Conservation (phyloP, 352 stramenopile genomes). For the Pythium monospermum region DNA sequence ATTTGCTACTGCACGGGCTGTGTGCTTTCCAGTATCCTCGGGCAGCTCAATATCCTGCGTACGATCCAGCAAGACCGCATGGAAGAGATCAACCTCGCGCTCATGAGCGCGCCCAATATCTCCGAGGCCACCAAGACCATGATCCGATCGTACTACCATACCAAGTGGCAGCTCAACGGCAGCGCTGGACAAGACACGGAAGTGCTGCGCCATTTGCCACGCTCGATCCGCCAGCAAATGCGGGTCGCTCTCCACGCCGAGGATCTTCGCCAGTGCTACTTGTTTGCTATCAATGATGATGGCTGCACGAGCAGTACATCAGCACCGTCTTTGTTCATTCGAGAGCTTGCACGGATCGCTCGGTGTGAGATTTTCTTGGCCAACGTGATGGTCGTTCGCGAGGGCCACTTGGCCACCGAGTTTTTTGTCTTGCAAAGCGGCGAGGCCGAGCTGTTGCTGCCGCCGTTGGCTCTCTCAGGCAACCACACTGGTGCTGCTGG, state of each 20-base stretch:
- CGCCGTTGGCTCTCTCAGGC: too few relatives aligned
- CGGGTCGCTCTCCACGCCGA: constrained; percentile 31
- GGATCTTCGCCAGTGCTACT: constrained; percentile 23
- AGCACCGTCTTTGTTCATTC: too few relatives aligned
- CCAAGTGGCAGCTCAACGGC: constrained; percentile 72
- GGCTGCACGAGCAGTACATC: constrained; percentile 5
- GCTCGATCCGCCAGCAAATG: constrained; percentile 37
- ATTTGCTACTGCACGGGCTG: constrained; percentile 74
- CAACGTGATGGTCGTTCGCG: constrained; percentile 42
- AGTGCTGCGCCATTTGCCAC: constrained; percentile 44
- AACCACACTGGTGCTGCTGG: too few relatives aligned
- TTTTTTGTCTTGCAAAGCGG: constrained; percentile 59
- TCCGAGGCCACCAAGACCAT: constrained; percentile 36
- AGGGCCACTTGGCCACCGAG: constrained; percentile 42
- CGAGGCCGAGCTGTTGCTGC: constrained; percentile 47
- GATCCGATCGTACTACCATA: constrained; percentile 60
- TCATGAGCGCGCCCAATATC: constrained; percentile 38
- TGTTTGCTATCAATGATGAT: constrained; percentile 15
- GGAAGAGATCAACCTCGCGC: constrained; percentile 52
- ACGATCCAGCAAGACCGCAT: constrained; percentile 39
- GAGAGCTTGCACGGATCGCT: constrained; percentile 23
- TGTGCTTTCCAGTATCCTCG: constrained; percentile 44
- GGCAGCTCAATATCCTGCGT: constrained; percentile 42
- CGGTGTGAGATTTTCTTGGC: constrained; percentile 56
- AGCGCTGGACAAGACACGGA: constrained; percentile 45